Base-by-base conservation (phyloP, 73 alveolate genomes). In the Paramecium biaurelia region DNA sequence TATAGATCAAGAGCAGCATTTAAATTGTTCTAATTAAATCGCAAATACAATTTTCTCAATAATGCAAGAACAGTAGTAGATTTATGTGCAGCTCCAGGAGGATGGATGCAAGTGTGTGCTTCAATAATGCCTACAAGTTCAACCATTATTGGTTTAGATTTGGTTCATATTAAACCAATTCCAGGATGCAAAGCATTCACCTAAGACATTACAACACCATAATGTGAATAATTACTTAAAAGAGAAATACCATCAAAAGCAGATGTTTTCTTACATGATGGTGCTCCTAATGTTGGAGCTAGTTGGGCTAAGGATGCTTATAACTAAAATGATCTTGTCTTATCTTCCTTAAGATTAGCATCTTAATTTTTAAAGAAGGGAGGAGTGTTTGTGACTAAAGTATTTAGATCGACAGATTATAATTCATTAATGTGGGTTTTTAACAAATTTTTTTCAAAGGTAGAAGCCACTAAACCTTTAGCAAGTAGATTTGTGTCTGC, bases 11-110 rank as follows among this genome's bases (percentile, higher is more conserved):
- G 99, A 92, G 99, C 99, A 72, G 99, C 99, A 49, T 98, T 98
- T 96, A 98, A 98, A 93, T 90, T 98, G 92, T 97, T 98, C 76
- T 98, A 98, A 94, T 95, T 98, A 82, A 98, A 98, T 85, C 95
- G 97, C 86, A 97, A 97, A 94, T 98, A 95, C 94, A 96, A 95
- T 84, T 96, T 98, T 93, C 95, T 98, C 28, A 93, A 96, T 72
- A 93, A 95, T 7, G 98, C 99, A 34, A 97, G 98, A 85, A 98
- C 96, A 35, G 94, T 98, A 57, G 96, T 99, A 26, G 99, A 99
- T 96, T 97, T 99, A 79, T 99, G 99, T 95, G 99, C 99, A 23
- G 99, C 99, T 18, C 99, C 99, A 43, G 99, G 99, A 18, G 99
- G 99, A 3, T 99, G 99, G 99, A 57, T 86, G 85, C 57, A 76